phyloP scores from a whole-genome alignment of 2,329 filamentous ascomycete genomes.

The Trichoderma harzianum region DNA sequence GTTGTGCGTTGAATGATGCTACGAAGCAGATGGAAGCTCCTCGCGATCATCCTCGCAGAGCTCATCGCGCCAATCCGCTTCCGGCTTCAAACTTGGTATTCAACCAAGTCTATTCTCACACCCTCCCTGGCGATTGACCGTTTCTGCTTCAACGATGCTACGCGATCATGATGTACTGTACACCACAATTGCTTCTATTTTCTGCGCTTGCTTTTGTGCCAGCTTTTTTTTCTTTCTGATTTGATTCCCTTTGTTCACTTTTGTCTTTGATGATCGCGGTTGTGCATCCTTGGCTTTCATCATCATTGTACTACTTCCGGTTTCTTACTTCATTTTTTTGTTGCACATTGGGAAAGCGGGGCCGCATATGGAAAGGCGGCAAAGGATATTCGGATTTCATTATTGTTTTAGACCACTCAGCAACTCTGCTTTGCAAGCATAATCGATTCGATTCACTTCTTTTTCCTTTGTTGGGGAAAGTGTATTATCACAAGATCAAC shows the following conservation, averaged over 20 bases:
- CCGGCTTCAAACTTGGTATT: background rate
- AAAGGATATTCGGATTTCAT: background rate
- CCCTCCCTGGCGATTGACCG: background rate
- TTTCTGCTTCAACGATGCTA: background rate
- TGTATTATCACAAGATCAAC: slow-evolving; percentile 7
- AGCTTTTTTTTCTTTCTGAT: background rate
- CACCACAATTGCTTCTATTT: background rate
- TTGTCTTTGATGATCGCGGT: background rate
- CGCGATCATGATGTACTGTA: slow-evolving; percentile 14
- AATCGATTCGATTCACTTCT: background rate
- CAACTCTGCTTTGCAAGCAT: background rate
- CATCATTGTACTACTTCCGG: background rate
- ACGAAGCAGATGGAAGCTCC: background rate
- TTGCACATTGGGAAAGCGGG: background rate
- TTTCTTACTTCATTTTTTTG: slow-evolving; percentile 3
- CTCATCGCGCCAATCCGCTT: background rate
- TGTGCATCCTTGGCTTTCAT: background rate
- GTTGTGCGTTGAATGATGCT: background rate
- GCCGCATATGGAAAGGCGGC: slow-evolving; percentile 1
- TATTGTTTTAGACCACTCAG: background rate
- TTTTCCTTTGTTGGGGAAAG: background rate
- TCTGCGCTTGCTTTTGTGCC: background rate
- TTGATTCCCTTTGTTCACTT: background rate
- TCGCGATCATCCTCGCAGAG: background rate
- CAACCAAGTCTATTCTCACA: background rate